These are phyloP conservation scores for Leishmania guyanensis DNA, from an alignment of 208 protist genomes.

Conservation along the genomic window DNA sequence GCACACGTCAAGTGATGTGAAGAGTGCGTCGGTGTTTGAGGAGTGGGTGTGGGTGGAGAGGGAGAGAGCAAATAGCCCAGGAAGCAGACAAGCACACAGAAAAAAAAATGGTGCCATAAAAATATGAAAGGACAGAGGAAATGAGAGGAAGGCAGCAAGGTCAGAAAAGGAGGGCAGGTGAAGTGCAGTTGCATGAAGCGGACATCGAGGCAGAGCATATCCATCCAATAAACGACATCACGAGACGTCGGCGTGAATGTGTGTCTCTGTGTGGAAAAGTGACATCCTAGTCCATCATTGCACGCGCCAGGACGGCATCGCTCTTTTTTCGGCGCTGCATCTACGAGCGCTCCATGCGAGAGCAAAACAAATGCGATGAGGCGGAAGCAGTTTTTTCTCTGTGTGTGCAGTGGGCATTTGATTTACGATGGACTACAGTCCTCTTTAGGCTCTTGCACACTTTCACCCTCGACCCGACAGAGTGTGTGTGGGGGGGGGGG, in stretches of 20 bases:
- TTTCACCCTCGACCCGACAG: neutral
- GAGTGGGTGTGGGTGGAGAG: too few relatives aligned
- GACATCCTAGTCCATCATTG: neutral
- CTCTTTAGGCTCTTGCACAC: neutral
- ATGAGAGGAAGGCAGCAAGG: neutral
- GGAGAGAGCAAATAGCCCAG: neutral
- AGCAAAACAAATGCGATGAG: neutral
- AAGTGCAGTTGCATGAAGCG: neutral
- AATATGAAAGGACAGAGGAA: neutral
- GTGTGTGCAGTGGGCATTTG: neutral
- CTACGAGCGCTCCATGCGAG: too few relatives aligned
- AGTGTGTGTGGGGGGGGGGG: too few relatives aligned
- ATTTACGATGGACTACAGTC: neutral
- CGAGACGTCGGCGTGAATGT: neutral
- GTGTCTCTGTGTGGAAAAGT: neutral
- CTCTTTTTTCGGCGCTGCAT: neutral
- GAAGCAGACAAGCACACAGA: neutral
- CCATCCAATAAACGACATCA: neutral
- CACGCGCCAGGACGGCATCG: neutral
- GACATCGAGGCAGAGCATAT: neutral
- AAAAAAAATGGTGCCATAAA: constrained; percentile 10
- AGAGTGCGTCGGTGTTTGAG: neutral
- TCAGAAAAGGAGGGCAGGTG: neutral
- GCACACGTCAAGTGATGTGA: neutral
- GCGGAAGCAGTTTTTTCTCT: neutral